Base-by-base conservation (phyloP, 2,329 filamentous ascomycete genomes). In the Elsinoe arachidis region DNA sequence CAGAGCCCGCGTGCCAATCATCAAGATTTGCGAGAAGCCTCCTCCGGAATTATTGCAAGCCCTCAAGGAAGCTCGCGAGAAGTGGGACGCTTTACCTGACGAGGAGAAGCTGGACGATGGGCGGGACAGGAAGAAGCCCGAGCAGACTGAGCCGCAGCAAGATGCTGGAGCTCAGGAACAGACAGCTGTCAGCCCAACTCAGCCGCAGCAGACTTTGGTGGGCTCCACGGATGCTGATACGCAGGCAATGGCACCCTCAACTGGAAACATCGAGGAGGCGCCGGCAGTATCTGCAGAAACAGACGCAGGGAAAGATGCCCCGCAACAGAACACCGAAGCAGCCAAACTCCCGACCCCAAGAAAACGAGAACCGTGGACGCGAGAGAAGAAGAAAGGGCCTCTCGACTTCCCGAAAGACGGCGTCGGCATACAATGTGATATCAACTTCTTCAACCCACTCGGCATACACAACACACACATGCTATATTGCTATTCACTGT, bases 391-490 rank as follows among this genome's bases (percentile, higher is more conserved):
- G 17, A 66, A 70, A 10, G 76, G 76, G 0, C 75, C 75, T 10
- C 79, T 95, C 1, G 89, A 93, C 68, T 92, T 92, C 58, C 87
- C 88, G 5, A 88, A 88, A 66, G 75, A 76, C 7, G 85, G 85
- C 3, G 81, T 86, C 26, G 90, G 90, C n/a, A 87, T 92, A 12
- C 88, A 91, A 68, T 93, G 88, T 68, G 90, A 96, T 67, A 89
- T 96, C 76, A 95, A 95, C 70, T 96, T 96, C 68, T 87, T 87
- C 1, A 90, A 90, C 15, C 83, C 88, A 44, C 80, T 96, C 2
- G 90, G 86, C 1, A 76, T 95, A 2, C 86, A 93, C 62, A 96
- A 96, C 69, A 95, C 90, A 0, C 74, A 82, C 34, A 81, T 96
- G 38, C 79, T 96, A 30, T 83, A 87, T 38, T 92, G 88, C 69